Conservation (phyloP, 1,139 yeast genomes). For the Trichomonascaceae sp. region DNA sequence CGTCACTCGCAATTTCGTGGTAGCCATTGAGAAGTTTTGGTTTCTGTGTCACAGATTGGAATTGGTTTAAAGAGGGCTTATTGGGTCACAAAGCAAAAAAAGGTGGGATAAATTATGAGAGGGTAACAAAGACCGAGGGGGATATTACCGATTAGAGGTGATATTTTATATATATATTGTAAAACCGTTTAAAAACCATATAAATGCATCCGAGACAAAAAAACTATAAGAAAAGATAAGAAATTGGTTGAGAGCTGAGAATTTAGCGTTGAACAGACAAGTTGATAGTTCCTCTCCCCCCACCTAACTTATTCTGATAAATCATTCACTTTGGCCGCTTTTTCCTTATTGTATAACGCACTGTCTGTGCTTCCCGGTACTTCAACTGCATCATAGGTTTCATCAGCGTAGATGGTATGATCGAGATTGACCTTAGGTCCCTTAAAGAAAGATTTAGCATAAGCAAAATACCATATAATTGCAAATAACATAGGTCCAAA, state of each 20-base stretch:
- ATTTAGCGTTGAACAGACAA: no score
- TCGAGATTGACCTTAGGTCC: conserved; percentile 64
- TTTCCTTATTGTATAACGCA: conserved; percentile 3
- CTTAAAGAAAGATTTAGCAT: conserved; percentile 58
- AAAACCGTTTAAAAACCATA: no score
- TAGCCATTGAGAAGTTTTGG: conserved; percentile 11
- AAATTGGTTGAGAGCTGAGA: no score
- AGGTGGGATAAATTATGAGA: neutral
- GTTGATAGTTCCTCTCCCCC: no score
- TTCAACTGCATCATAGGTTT: conserved; percentile 9
- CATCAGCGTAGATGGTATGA: conserved; percentile 21
- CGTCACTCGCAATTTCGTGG: conserved; percentile 20
- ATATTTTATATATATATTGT: no score
- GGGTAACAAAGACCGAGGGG: no score
- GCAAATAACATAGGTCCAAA: conserved; percentile 58
- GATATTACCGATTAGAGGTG: no score
- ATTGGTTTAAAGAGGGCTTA: neutral
- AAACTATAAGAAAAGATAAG: no score
- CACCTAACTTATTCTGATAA: no score
- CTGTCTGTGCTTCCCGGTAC: conserved; percentile 5
- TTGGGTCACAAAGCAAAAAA: conserved; percentile 5
- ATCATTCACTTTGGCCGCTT: no score
- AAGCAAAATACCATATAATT: conserved; percentile 46
- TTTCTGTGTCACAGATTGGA: neutral
- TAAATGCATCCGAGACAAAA: no score